These are phyloP conservation scores for Favolaschia claudopus DNA, from an alignment of 768 basidiomycete species.

Conservation along the genomic window DNA sequence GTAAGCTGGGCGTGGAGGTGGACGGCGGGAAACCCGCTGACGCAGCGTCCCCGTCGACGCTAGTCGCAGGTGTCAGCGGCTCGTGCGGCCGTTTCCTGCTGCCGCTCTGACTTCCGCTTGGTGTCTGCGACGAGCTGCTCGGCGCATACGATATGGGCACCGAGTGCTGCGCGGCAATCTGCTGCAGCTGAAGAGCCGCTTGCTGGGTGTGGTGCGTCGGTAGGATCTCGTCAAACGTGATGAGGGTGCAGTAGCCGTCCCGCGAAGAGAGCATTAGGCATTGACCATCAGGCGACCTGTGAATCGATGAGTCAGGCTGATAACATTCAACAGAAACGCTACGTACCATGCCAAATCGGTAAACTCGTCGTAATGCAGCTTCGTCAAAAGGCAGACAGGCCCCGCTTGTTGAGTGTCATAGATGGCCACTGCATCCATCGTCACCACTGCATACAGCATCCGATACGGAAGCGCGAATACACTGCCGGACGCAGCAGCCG, in stretches of 20 bases:
- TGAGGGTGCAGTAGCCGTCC: constrained; percentile 96
- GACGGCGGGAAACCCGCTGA: constrained; percentile 24
- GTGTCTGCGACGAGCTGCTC: constrained; percentile 24
- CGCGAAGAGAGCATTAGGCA: constrained; percentile 89
- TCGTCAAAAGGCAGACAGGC: constrained; percentile 90
- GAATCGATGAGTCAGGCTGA: constrained; percentile 1
- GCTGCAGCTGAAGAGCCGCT: constrained; percentile 87
- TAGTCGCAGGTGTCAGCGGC: constrained; percentile 57
- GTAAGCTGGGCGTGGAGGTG: constrained; percentile 8
- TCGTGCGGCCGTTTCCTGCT: constrained; percentile 47
- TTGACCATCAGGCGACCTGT: constrained; percentile 96
- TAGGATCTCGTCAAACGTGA: constrained; percentile 94
- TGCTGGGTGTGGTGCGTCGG: constrained; percentile 90
- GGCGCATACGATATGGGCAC: constrained; percentile 62
- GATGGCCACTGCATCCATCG: constrained; percentile 93
- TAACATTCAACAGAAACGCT: constrained; percentile 1
- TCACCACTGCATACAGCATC: constrained; percentile 94
- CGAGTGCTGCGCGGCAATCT: constrained; percentile 87
- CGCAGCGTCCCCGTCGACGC: constrained; percentile 52
- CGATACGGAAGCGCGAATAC: constrained; percentile 92
- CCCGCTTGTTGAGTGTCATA: constrained; percentile 97
- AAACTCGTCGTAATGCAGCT: constrained; percentile 97
- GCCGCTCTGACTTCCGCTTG: constrained; percentile 20
- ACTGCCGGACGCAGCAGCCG: constrained; percentile 50
- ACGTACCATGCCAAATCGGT: constrained; percentile 95